Evolutionary conservation across 2,329 filamentous ascomycete species (phyloP), one percentile per base, ranked within the genome.

Genomic region (Aspergillus arachidicola): DNA sequence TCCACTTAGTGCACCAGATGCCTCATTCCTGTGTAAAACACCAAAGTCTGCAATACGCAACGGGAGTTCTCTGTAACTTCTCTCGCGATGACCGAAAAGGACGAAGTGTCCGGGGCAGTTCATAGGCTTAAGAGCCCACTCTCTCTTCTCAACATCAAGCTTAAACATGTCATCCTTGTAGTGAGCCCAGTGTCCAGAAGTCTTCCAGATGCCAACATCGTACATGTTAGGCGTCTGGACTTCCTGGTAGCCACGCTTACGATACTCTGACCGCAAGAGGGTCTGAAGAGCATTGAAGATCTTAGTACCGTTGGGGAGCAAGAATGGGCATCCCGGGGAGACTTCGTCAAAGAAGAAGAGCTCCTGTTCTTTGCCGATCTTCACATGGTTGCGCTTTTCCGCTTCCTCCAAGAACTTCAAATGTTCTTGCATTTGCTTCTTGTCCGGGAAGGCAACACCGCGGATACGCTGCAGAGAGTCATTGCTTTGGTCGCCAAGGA

Each of bases 161-260:
- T 89, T 89, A 79, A 93, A 93, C 94, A 98, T 98, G 81, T 97
- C 94, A 67, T 98, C 94, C 75, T 93, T 88, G 83, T 97, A 95
- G 76, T 94, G 89, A 64, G 91, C 87, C 94, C 94, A 97, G 79
- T 98, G 95, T 57, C 95, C 95, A 10, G 93, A 97, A 26, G 88
- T 91, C 82, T 97, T 95, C 95, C 95, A 98, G 16, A 98, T 82
- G 7, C 92, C 87, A 14, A 93, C 88, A 75, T 97, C 96, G 84
- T 91, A 99, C 90, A 99, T 96, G 81, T 95, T 98, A 57, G 95
- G 95, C 4, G 94, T 93, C 76, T 94, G 92, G 66, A 99, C 95
- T 79, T 99, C 95, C 73, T 94, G 89, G 78, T 98, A 99, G 54
- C 91, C 93, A 67, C 95, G 91, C 76, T 91, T 92, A 85, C 92